Base-by-base conservation (phyloP, 495 filamentous ascomycete species). In the Hypoxylon subgilvum region DNA sequence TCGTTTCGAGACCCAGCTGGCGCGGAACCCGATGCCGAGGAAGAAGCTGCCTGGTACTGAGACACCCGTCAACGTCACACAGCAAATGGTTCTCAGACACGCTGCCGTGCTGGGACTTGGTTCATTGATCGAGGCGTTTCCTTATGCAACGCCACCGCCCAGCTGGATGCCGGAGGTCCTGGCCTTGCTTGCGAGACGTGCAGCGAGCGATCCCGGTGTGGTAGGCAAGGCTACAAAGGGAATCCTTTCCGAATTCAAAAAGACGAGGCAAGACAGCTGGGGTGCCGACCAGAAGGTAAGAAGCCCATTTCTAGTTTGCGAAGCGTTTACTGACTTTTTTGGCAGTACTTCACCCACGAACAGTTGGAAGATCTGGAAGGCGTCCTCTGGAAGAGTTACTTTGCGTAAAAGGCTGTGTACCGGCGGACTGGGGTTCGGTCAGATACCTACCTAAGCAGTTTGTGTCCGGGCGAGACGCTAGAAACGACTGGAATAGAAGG, bases 331-430 rank as follows among this genome's bases (percentile, higher is more conserved):
- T 79, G 73, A 79, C 57, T 56, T 47, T 67, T 28, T 42, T 4
- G 41, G 19, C 64, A 97, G 93, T 92, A 90, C 40, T 98, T 98
- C 65, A 89, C 89, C 1, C 74, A 84, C 14, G 93, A 97, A 61
- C 94, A 98, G 67, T 81, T 97, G 1, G 94, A 96, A 70, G 93
- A 97, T 70, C 76, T 98, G 16, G 92, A 96, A 63, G 94, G 94
- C 35, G 95, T 97, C 30, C 79, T 99, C 51, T 99, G 95, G 95
- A 97, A 97, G 86, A 96, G 92, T 68, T 99, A 99, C 70, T 99
- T 97, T 79, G 94, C 94, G 50, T 97, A 56, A 68, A 21, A 30
- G 17, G 36, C 6, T 16, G 6, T 19, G 30, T 14, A 19, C 9
- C 8, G 23, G 23, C 8, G 23, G 23, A 4, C 23, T 27, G 23